A percentile compares a stretch with the other conserved stretches of the same genome.
phyloP scores from a whole-genome alignment of 768 basidiomycete species.

The Leucocoprinus leucothites region DNA sequence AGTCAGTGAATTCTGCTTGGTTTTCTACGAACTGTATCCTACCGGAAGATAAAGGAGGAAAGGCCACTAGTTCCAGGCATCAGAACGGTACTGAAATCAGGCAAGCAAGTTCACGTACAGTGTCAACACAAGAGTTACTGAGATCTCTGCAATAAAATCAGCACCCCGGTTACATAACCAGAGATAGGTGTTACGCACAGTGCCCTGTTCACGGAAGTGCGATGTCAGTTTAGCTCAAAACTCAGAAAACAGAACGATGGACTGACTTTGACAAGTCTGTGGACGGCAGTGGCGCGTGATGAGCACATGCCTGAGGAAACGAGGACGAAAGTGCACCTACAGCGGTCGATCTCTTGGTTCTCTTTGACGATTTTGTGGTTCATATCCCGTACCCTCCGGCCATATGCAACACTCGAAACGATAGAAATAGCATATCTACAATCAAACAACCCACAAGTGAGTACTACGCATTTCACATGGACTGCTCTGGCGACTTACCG shows the following conservation, averaged over 20 bases:
- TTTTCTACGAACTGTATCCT: no score
- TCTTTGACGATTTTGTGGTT: conserved; percentile 20
- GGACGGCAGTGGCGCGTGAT: background rate
- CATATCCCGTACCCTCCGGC: conserved; percentile 20
- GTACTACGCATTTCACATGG: background rate
- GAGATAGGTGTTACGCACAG: background rate
- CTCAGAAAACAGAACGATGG: background rate
- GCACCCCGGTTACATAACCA: background rate
- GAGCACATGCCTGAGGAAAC: background rate
- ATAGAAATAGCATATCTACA: conserved; percentile 22
- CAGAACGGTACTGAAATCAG: background rate
- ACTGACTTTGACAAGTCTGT: conserved; percentile 11
- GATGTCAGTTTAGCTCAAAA: background rate
- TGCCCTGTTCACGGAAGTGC: background rate
- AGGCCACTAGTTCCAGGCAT: conserved; percentile 10
- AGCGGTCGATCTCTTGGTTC: conserved; percentile 20
- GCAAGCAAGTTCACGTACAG: conserved; percentile 2
- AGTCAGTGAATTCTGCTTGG: no score
- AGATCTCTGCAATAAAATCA: conserved; percentile 9
- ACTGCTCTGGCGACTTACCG: conserved; percentile 14
- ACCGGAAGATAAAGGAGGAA: conserved; percentile 16
- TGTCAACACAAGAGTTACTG: conserved; percentile 11
- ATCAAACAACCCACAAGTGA: conserved; percentile 9
- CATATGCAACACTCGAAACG: conserved; percentile 22
- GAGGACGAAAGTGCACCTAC: conserved; percentile 15